Evolutionary conservation across 148 eudicot genomes (phyloP).

Genomic region (Cornus florida): DNA sequence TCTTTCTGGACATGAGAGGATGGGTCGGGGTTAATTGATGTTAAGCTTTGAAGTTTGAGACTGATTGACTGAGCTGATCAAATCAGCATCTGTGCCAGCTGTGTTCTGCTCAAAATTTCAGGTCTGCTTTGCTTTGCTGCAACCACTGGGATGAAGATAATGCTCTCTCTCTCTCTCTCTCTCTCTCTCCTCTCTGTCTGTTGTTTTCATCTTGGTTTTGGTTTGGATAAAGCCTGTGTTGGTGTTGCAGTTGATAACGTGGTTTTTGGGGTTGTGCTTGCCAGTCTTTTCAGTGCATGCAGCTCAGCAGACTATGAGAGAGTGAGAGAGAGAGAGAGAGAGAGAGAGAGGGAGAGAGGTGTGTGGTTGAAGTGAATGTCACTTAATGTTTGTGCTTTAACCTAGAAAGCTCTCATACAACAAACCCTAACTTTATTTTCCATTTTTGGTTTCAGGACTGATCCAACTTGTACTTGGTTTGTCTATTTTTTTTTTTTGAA

Average conservation of each 20-base stretch:
- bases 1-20: no score
- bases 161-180: not conserved
- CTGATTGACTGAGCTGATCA: not conserved
- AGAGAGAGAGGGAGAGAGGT: slow-evolving; percentile 4
- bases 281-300: slow-evolving; percentile 9
- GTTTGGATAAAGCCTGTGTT: no score
- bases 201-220: no score
- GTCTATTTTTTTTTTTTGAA: not conserved
- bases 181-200: no score
- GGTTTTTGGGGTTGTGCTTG: not conserved
- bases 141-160: not conserved
- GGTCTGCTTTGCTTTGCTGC: not conserved
- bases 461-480: slow-evolving; percentile 9
- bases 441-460: not conserved
- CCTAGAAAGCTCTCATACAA: not conserved
- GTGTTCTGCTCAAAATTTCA: not conserved
- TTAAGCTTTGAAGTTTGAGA: slow-evolving; percentile 8
- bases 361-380: no score
- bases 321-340: not conserved
- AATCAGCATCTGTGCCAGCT: not conserved
- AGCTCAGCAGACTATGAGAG: not conserved
- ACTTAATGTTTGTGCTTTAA: not conserved
- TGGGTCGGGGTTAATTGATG: not conserved
- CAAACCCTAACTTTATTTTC: not conserved
- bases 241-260: not conserved